These are phyloP conservation scores for Talaromyces albobiverticillius DNA, from an alignment of 2,329 filamentous ascomycete species.

Conservation along the genomic window DNA sequence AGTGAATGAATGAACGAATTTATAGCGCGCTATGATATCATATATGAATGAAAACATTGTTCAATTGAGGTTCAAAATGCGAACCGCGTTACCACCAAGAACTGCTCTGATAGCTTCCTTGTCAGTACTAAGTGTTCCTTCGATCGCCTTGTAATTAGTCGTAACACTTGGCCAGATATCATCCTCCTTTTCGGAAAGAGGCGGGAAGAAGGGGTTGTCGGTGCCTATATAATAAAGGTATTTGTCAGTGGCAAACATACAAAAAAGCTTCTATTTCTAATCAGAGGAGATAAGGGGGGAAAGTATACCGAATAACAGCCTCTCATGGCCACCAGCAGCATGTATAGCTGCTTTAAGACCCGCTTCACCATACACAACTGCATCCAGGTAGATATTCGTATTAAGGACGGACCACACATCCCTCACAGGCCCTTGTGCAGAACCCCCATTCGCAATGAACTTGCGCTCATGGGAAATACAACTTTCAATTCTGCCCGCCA, in stretches of 20 bases:
- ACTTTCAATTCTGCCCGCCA: slow-evolving; percentile 84
- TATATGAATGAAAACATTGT: background rate
- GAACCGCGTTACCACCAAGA: slow-evolving; percentile 45
- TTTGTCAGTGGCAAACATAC: background rate
- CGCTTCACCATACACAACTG: slow-evolving; percentile 54
- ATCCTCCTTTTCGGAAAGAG: slow-evolving; percentile 31
- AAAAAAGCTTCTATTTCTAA: no score
- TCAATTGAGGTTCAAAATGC: slow-evolving; percentile 37
- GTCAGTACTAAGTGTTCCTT: slow-evolving; percentile 33
- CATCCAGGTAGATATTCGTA: slow-evolving; percentile 82
- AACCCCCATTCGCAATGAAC: slow-evolving; percentile 62
- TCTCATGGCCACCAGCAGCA: slow-evolving; percentile 49
- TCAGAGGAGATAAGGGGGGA: no score
- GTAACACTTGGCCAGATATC: slow-evolving; percentile 46
- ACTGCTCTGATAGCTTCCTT: slow-evolving; percentile 32
- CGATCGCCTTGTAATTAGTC: slow-evolving; percentile 46
- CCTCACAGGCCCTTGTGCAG: slow-evolving; percentile 57
- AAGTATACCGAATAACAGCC: slow-evolving; percentile 40
- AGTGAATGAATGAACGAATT: background rate
- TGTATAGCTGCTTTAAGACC: slow-evolving; percentile 74
- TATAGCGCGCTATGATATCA: background rate
- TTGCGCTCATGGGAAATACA: slow-evolving; percentile 81
- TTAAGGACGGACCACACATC: slow-evolving; percentile 64
- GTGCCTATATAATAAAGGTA: slow-evolving; percentile 28
- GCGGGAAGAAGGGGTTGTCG: slow-evolving; percentile 47